Conservation (phyloP, 2,329 filamentous ascomycete species). For the Alternaria ethzedia region DNA sequence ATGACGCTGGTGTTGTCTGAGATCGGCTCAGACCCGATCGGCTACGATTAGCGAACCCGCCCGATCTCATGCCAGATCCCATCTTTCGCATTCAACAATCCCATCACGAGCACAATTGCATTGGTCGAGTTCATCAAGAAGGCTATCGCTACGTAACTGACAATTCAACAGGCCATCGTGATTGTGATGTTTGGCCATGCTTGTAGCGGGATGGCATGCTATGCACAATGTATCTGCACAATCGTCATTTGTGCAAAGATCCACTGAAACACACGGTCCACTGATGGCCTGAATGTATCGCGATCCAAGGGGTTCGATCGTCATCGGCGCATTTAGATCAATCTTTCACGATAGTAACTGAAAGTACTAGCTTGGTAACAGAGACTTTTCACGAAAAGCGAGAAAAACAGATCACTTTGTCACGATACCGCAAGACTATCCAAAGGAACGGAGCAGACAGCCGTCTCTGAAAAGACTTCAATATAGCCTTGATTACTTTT, state of each 20-base stretch:
- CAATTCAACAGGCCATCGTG: background rate
- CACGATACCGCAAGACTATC: background rate
- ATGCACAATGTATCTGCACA: background rate
- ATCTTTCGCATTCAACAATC: background rate
- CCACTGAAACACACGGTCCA: background rate
- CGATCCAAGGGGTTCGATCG: background rate
- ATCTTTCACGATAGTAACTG: background rate
- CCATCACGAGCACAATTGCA: background rate
- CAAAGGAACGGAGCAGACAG: background rate
- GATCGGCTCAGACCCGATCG: conserved; percentile 16
- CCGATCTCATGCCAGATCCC: conserved; percentile 2
- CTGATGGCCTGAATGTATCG: background rate
- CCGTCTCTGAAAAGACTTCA: fast-evolving
- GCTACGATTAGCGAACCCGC: conserved; percentile 11
- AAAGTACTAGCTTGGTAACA: background rate
- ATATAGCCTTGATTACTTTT: background rate
- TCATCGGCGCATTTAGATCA: background rate
- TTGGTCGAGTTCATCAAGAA: background rate
- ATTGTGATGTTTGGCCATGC: background rate
- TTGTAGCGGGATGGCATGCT: background rate
- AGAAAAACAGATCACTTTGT: background rate
- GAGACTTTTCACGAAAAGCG: background rate
- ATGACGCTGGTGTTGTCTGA: conserved; percentile 17
- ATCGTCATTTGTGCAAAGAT: background rate
- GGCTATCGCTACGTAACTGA: background rate